Evolutionary conservation across 805 yeast genomes (phyloP).

Genomic region (Yamadazyma endophytica): DNA sequence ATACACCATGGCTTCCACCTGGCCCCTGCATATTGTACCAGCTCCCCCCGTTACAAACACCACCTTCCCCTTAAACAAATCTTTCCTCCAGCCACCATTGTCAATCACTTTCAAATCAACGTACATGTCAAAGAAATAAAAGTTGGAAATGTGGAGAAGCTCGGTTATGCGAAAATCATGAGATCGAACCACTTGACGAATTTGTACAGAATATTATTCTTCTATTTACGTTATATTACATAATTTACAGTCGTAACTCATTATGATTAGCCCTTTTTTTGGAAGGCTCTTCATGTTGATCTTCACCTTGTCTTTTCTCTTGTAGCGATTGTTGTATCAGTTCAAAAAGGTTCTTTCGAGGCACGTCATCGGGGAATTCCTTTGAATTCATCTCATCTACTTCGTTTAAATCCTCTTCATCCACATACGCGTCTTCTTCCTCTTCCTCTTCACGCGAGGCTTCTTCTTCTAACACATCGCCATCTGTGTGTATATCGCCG

Average conservation of each 20-base stretch:
- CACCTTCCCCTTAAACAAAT: constrained; percentile 75
- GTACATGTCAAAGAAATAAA: no score
- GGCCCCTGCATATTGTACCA: constrained; percentile 88
- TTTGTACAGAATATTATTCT: no score
- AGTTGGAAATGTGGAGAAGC: no score
- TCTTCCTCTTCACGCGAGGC: constrained; percentile 3
- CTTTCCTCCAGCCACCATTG: constrained; percentile 45
- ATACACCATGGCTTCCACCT: constrained; percentile 77
- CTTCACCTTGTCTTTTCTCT: no score
- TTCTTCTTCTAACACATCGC: constrained; percentile 4
- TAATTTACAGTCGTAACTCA: no score
- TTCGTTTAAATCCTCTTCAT: constrained; percentile 7
- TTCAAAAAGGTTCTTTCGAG: constrained; percentile 5
- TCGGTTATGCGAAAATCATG: no score
- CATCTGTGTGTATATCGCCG: constrained; percentile 8
- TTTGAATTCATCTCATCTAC: no score
- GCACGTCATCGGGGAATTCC: constrained; percentile 2
- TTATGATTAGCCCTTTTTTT: no score
- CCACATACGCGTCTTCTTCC: constrained; percentile 8
- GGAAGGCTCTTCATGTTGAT: no score
- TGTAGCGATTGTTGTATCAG: no score
- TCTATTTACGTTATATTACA: no score
- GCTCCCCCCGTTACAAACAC: constrained; percentile 95
- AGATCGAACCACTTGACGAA: no score
- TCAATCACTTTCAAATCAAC: constrained; percentile 17